Conservation (phyloP, 306 rosid species). For the Echinosophora koreensis region DNA sequence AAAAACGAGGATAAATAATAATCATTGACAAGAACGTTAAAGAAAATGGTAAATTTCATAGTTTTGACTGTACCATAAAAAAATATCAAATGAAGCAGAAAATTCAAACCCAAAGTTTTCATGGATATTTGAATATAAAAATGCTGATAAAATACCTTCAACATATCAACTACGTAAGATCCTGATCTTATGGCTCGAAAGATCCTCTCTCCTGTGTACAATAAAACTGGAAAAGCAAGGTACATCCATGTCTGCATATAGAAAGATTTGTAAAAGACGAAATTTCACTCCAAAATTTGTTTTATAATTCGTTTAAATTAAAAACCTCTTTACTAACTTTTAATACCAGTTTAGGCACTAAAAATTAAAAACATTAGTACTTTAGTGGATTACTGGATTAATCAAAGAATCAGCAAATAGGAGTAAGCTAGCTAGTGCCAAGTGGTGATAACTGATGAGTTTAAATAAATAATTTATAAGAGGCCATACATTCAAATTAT, state of each 20-base stretch:
- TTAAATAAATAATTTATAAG: no score
- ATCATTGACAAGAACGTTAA: slow-evolving; percentile 17
- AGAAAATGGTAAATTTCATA: not conserved
- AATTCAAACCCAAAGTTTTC: not conserved
- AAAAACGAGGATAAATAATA: slow-evolving; percentile 3
- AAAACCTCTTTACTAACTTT: slow-evolving; percentile 23
- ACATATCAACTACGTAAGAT: slow-evolving; percentile 69
- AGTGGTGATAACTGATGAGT: no score
- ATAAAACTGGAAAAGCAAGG: slow-evolving; percentile 75
- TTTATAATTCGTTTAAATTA: not conserved
- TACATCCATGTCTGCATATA: slow-evolving; percentile 88
- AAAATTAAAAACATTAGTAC: not conserved
- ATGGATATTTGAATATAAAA: slow-evolving; percentile 13
- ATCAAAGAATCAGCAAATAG: not conserved
- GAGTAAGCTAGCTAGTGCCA: no score
- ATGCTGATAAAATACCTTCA: slow-evolving; percentile 65
- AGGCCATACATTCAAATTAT: no score
- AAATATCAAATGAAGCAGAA: not conserved
- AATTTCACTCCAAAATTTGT: not conserved
- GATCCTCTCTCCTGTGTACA: slow-evolving; percentile 77
- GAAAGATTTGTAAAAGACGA: slow-evolving; percentile 4
- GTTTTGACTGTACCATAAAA: not conserved
- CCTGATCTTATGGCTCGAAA: slow-evolving; percentile 85
- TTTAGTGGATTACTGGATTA: not conserved
- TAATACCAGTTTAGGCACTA: not conserved